Conservation (phyloP, 805 yeast species). For the Saccharomycopsis malanga region DNA sequence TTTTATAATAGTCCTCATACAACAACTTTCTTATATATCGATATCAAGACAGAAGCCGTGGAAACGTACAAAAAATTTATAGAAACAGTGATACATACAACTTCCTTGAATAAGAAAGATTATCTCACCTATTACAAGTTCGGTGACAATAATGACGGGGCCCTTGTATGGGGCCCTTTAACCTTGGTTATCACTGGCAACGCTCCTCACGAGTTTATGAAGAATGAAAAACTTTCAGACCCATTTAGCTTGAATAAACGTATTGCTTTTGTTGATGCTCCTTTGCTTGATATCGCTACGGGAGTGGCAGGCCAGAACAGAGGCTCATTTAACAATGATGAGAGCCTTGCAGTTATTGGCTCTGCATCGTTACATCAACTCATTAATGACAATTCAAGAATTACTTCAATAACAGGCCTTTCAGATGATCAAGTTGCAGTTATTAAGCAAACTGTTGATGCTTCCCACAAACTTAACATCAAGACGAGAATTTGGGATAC, state of each 20-base stretch:
- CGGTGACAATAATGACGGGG: slow-evolving; percentile 22
- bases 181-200: slow-evolving; percentile 63
- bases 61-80: slow-evolving; percentile 40
- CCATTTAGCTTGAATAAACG: slow-evolving; percentile 25
- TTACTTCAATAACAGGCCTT: slow-evolving; percentile 26
- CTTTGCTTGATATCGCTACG: slow-evolving; percentile 26
- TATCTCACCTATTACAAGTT: slow-evolving; percentile 46
- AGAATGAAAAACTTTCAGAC: slow-evolving; percentile 22
- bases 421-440: slow-evolving; percentile 28
- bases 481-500: slow-evolving; percentile 67
- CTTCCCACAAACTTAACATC: slow-evolving; percentile 45
- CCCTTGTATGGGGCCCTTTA: slow-evolving; percentile 44
- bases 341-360: slow-evolving; percentile 31
- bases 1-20: slow-evolving; percentile 40
- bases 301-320: too few species aligned
- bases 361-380: slow-evolving; percentile 35
- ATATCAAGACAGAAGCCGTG: slow-evolving; percentile 40
- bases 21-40: slow-evolving; percentile 54
- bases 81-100: slow-evolving; percentile 30
- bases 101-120: slow-evolving; percentile 25
- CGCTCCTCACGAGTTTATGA: slow-evolving; percentile 40
- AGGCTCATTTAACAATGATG: background rate
- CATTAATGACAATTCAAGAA: slow-evolving; percentile 3
- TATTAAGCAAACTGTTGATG: slow-evolving; percentile 28
- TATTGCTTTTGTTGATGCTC: slow-evolving; percentile 42